Evolutionary conservation across 2,329 filamentous ascomycete genomes (phyloP), one percentile per base, ranked within the genome.

Genomic region (Dactylellina drechsleri): DNA sequence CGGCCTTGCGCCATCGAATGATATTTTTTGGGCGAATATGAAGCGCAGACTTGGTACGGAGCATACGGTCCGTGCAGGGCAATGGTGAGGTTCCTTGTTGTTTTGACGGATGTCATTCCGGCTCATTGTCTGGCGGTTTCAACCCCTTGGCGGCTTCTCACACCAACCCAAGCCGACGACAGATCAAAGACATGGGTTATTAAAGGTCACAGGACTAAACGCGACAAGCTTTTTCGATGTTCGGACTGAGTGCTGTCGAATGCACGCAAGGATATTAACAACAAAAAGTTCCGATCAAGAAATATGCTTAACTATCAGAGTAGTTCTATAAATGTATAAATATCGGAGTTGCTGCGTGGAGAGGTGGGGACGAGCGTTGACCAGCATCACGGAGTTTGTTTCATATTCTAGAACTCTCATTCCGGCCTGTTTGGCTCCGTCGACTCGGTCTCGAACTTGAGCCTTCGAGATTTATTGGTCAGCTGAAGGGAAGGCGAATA

Each of bases 71-170:
- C 71, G 71, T 59, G 58, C 13, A 45, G 10, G 47, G 26, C 36
- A 62, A 43, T 57, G 47, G 36, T 43, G 47, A 59, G 45, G 28
- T 54, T 50, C 64, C 64, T 54, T 64, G 64, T 50, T 59, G 71
- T 75, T 75, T 36, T 75, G 71, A 65, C 71, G 71, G 71, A 75
- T 75, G 71, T 60, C 53, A 67, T 75, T 59, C 71, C 71, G 71
- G 71, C 57, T 75, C 52, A 65, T 54, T 47, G 56, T 20, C 43
- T 36, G 31, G 43, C 28, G 45, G 71, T 75, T 75, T 75, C 71
- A 75, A 68, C 71, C 71, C 71, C 71, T 68, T 75, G 71, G 71
- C 71, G 71, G 58, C 47, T 52, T 36, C 50, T 50, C 56, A n/a
- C 50, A 58, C 49, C 57, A 41, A 59, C 60, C 60, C 54, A 49